Evolutionary conservation across 2,329 filamentous ascomycete genomes (phyloP).

Genomic region (Trichophyton benhamiae): DNA sequence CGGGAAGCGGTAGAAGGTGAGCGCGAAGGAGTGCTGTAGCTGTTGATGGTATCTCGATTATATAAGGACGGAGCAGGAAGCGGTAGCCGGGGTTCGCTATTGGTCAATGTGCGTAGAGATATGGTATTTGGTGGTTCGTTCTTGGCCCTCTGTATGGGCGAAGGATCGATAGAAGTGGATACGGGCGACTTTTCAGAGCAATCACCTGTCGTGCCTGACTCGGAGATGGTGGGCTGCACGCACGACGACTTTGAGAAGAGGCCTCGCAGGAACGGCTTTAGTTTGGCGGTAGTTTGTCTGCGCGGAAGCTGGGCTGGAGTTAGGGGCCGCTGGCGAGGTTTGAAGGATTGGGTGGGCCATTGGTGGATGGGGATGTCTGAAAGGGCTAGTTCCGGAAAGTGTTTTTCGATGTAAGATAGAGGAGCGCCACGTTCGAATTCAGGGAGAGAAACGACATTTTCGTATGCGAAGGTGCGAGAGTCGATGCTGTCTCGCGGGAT

Average conservation of each 20-base stretch:
- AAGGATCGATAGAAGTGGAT: neutral
- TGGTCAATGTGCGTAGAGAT: neutral
- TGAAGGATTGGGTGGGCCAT: neutral
- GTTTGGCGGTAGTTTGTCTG: neutral
- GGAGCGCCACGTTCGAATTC: neutral
- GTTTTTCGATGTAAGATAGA: constrained; percentile 1
- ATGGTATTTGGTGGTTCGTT: neutral
- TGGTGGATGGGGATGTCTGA: neutral
- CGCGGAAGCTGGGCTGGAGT: neutral
- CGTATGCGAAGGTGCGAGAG: neutral
- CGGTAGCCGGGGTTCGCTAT: constrained; percentile 1
- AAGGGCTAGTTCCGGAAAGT: neutral
- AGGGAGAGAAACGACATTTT: neutral
- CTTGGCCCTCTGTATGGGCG: neutral
- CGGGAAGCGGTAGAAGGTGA: neutral
- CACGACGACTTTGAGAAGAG: neutral
- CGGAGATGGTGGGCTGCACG: neutral
- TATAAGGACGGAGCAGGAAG: neutral
- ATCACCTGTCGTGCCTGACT: neutral
- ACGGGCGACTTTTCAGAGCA: neutral
- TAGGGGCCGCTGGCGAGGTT: neutral
- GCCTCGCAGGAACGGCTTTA: neutral
- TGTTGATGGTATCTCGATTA: neutral
- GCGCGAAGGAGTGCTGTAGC: neutral
- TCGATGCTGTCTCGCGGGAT: neutral